Percentiles rank a stretch among this genome's conserved stretches.
These are phyloP conservation scores for Talinum fruticosum DNA, from an alignment of 148 eudicot species.

Conservation along the genomic window DNA sequence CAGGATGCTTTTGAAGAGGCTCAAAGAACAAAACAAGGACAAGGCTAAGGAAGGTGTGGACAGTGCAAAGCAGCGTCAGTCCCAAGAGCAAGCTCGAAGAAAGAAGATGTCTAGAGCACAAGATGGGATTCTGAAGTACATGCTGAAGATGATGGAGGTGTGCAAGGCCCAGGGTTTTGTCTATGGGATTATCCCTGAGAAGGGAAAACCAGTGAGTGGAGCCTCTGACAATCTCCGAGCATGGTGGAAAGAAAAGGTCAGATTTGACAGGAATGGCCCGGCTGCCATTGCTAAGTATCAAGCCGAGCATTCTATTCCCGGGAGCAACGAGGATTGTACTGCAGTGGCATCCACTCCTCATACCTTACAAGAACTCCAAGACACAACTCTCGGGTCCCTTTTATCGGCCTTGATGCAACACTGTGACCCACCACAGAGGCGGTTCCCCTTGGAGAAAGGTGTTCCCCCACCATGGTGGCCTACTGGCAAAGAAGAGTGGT, in stretches of 20 bases:
- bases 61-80: conserved; percentile 39
- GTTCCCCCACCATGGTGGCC: conserved; percentile 69
- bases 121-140: conserved; percentile 46
- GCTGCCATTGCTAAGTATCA: conserved; percentile 54
- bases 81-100: conserved; percentile 46
- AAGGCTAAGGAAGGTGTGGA: conserved; percentile 45
- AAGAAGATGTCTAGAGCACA: conserved; percentile 53
- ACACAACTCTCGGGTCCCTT: conserved; percentile 58
- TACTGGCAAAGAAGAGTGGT: conserved; percentile 51
- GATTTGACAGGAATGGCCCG: conserved; percentile 55
- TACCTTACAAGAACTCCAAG: conserved; percentile 55
- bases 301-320: conserved; percentile 40
- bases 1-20: conserved; percentile 39
- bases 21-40: conserved; percentile 41
- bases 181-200: conserved; percentile 56
- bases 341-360: conserved; percentile 37
- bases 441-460: conserved; percentile 58
- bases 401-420: conserved; percentile 59
- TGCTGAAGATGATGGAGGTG: conserved; percentile 63
- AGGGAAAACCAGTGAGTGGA: conserved; percentile 59
- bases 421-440: conserved; percentile 59
- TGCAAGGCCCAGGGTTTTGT: conserved; percentile 64
- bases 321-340: conserved; percentile 36
- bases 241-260: conserved; percentile 64
- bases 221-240: conserved; percentile 62